A percentile compares a stretch with the other conserved stretches of the same genome.
These are phyloP conservation scores for Neonectria hederae DNA, from an alignment of 2,329 filamentous ascomycete genomes.

Conservation along the genomic window DNA sequence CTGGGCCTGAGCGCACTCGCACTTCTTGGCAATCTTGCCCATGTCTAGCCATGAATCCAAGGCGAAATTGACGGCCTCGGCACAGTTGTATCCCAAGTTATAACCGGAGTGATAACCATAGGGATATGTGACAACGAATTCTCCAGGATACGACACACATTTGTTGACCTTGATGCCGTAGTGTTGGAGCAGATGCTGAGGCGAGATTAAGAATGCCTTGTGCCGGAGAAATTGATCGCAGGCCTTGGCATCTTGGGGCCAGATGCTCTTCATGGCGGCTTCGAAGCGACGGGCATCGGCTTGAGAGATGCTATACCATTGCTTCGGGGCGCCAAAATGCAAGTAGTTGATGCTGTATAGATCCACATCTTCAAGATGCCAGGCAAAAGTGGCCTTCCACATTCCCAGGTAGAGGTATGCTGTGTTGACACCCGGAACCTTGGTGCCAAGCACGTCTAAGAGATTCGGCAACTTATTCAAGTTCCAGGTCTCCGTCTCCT, in stretches of 20 bases:
- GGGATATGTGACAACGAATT: slow-evolving; percentile 98
- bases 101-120: slow-evolving; percentile 99
- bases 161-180: slow-evolving; percentile 97
- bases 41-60: slow-evolving; percentile 95
- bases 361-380: slow-evolving; percentile 98
- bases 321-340: slow-evolving; percentile 97
- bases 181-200: slow-evolving; percentile 83
- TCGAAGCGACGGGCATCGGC: slow-evolving; percentile 93
- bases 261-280: slow-evolving; percentile 92
- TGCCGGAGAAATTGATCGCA: slow-evolving; percentile 96
- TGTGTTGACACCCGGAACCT: slow-evolving; percentile 97
- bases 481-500: slow-evolving; percentile 87
- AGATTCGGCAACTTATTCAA: slow-evolving; percentile 93
- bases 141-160: slow-evolving; percentile 92
- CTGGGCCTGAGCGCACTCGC: slow-evolving; percentile 91
- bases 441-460: slow-evolving; percentile 91
- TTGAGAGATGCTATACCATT: slow-evolving; percentile 99
- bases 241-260: slow-evolving; percentile 93
- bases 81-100: slow-evolving; percentile 98
- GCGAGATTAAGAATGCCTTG: slow-evolving; percentile 97
- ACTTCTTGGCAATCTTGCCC: slow-evolving; percentile 95
- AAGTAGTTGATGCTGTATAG: slow-evolving; percentile 99
- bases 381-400: slow-evolving; percentile 99
- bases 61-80: slow-evolving; percentile 98
- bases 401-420: slow-evolving; percentile 98